Evolutionary conservation across 2,329 filamentous ascomycete species (phyloP), one percentile per base, ranked within the genome.

Genomic region (Lasiodiplodia hormozganensis): DNA sequence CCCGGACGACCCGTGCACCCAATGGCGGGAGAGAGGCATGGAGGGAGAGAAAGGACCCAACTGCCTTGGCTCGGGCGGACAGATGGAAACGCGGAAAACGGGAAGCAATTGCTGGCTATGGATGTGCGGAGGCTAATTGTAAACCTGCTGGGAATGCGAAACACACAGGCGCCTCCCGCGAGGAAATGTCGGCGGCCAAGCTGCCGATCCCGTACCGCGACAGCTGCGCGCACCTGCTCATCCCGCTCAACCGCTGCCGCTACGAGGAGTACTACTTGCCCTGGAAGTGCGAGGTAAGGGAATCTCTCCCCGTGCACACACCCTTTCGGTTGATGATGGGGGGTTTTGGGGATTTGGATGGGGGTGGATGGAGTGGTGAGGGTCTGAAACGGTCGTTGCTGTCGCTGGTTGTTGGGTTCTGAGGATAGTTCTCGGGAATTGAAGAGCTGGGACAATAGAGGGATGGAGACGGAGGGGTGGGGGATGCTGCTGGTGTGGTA

Each of bases 231-330:
- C 90, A 96, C 82, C 91, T 99, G 57, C 86, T 98, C 71, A 97
- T 98, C 72, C 96, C 96, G 18, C 87, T 99, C 75, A 99, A 99
- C 85, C 91, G 92, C 78, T 99, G 96, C 87, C 94, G 96, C 71
- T 88, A 89, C 82, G 91, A 96, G 75, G 92, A 93, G 71, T 98
- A 92, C 85, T 99, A 97, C 82, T 84, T 97, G 76, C 94, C 94
- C 21, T 99, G 96, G 96, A 97, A 97, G 87, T 99, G 96, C 82
- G 89, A 92, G 88, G 96, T 98, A 87, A 74, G 91, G 23, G 31
- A 34, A 34, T 34, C 31, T 34, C 31, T 1, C 31, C 31, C 31
- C 31, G 31, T 34, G 31, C 31, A 34, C 31, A 34, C 31, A 2
- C 8, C 31, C 31, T 8, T 6, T 47, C 31, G 8, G 31, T 34